These are phyloP conservation scores for Hypoxylon subgilvum DNA, from an alignment of 495 filamentous ascomycete species.

Conservation along the genomic window DNA sequence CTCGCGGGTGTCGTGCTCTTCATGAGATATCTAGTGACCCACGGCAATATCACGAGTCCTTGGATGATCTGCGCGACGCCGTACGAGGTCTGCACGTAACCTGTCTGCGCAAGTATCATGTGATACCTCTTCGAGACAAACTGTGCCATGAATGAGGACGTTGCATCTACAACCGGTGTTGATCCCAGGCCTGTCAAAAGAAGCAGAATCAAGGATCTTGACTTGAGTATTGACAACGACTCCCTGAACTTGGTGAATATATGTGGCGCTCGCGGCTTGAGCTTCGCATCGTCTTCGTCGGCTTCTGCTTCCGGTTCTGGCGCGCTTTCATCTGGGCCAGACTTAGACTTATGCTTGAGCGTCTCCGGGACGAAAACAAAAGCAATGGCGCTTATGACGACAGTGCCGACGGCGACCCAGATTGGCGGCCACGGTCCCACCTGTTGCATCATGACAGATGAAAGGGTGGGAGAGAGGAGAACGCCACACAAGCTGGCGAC, in stretches of 20 bases:
- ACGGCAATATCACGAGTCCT: slow-evolving; percentile 34
- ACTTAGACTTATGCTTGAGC: slow-evolving; percentile 26
- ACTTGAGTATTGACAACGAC: slow-evolving; percentile 36
- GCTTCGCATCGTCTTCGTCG: not conserved
- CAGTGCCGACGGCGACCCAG: slow-evolving; percentile 45
- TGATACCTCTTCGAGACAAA: slow-evolving; percentile 41
- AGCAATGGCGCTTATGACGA: slow-evolving; percentile 34
- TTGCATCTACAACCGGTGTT: slow-evolving; percentile 18
- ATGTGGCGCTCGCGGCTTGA: slow-evolving; percentile 19
- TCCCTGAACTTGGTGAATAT: slow-evolving; percentile 27
- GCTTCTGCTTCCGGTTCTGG: not conserved
- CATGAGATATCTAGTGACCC: slow-evolving; percentile 26
- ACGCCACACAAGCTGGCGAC: slow-evolving; percentile 47
- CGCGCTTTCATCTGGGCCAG: slow-evolving; percentile 1
- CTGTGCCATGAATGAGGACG: slow-evolving; percentile 36
- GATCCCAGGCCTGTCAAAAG: slow-evolving; percentile 30
- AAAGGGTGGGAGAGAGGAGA: slow-evolving; percentile 55
- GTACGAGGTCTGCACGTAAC: slow-evolving; percentile 37
- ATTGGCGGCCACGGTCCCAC: slow-evolving; percentile 61
- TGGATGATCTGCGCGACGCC: slow-evolving; percentile 30
- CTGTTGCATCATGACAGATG: slow-evolving; percentile 60
- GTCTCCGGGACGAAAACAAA: slow-evolving; percentile 57
- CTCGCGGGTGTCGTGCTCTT: slow-evolving; percentile 14
- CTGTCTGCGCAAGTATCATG: slow-evolving; percentile 35
- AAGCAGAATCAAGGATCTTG: slow-evolving; percentile 38